Percentiles rank a stretch among this genome's conserved stretches.
Evolutionary conservation across 441 rosid genomes (phyloP).

Genomic region (Brassica balearica): DNA sequence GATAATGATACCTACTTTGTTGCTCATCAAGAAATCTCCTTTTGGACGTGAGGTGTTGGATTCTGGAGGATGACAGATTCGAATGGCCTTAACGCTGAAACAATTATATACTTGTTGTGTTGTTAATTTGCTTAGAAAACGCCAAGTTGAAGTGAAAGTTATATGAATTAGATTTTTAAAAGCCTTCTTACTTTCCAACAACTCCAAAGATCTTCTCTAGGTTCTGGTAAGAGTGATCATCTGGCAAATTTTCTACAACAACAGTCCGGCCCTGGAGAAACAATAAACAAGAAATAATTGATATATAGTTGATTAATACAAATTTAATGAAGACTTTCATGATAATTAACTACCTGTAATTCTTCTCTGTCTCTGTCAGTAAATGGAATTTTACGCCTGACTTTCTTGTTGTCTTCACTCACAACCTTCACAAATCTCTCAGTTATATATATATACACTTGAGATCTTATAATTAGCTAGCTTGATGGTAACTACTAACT

Average conservation of each 20-base stretch:
- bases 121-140: neutral
- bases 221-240: constrained; percentile 95
- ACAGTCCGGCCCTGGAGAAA: constrained; percentile 73
- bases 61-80: constrained; percentile 92
- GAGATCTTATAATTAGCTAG: constrained; percentile 3
- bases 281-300: neutral
- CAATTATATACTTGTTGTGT: constrained; percentile 14
- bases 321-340: neutral
- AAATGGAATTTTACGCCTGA: constrained; percentile 72
- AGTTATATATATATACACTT: neutral
- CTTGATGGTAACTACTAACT: neutral
- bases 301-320: constrained; percentile 1
- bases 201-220: constrained; percentile 84
- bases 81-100: constrained; percentile 75
- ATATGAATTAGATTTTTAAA: constrained; percentile 1
- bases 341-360: constrained; percentile 59
- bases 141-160: constrained; percentile 8
- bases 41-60: constrained; percentile 71
- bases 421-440: constrained; percentile 57
- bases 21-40: constrained; percentile 70
- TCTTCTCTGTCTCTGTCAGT: constrained; percentile 91
- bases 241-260: constrained; percentile 93
- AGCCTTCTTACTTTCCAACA: constrained; percentile 62
- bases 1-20: constrained; percentile 60
- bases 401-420: constrained; percentile 79